Evolutionary conservation across 2,329 filamentous ascomycete species (phyloP), one percentile per base, ranked within the genome.

Genomic region (Hypomyces perniciosus): DNA sequence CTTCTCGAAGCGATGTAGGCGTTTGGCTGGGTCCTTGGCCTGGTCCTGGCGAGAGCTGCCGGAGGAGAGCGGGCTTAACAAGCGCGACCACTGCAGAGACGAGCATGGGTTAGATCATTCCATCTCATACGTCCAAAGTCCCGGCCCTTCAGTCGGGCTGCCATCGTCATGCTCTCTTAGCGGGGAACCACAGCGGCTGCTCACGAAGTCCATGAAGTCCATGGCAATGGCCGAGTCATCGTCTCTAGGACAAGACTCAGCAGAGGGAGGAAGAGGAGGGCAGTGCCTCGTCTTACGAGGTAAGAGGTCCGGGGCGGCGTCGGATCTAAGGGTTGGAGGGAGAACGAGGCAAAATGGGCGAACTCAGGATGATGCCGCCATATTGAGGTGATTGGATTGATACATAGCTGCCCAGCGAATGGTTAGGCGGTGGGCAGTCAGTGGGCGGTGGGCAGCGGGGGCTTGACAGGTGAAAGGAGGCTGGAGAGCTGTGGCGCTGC

Each of bases 1-100:
- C 67, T 81, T 81, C 65, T 84, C 82, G 65, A 85, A 85, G 51
- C 81, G 80, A 64, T 83, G 78, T 54, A 84, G 74, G 54, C 82
- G 80, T 62, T 80, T 79, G 53, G 80, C 73, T 42, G 82, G 82
- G 65, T 85, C 81, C 62, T 79, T 81, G 53, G 79, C 77, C 55
- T 77, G 75, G 62, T 83, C 80, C 67, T 78, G 81, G 60, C 75
- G 76, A 59, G 79, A 73, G 63, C 66, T 71, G 58, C 73, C 74
- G 60, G 78, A 70, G 59, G 78, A 78, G 60, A 85, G 72, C 63
- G 80, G 79, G 65, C 80, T 82, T 72, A 85, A 72, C 70, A 85
- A 74, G 69, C 82, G 80, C 72, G 81, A 81, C 82, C 82, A 86
- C 82, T 85, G 59, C 30, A 53, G 51, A 46, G 40, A 50, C 41